A percentile compares a stretch with the other conserved stretches of the same genome.
Conservation (phyloP, 208 protist genomes). For the Leishmania aethiopica region DNA sequence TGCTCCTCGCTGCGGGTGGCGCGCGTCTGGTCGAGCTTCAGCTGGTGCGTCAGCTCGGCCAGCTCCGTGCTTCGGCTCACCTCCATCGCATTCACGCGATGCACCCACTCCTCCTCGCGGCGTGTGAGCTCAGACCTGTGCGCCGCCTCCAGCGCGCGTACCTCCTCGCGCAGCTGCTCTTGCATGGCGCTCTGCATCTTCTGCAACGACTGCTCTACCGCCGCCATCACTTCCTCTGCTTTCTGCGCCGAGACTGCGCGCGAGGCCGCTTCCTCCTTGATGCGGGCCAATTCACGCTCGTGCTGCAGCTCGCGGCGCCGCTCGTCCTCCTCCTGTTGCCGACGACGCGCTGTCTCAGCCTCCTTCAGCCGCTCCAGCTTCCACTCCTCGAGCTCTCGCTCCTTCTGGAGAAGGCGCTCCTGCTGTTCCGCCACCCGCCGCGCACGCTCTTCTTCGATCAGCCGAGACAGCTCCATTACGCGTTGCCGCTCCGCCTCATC, state of each 20-base stretch:
- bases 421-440: constrained; percentile 71
- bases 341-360: constrained; percentile 46
- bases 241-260: constrained; percentile 32
- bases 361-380: constrained; percentile 67
- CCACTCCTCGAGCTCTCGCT: constrained; percentile 86
- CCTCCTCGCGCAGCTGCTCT: constrained; percentile 42
- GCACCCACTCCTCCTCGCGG: constrained; percentile 52
- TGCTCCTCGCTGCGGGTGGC: constrained; percentile 52
- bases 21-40: constrained; percentile 55
- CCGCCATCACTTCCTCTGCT: constrained; percentile 38
- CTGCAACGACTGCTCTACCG: constrained; percentile 40
- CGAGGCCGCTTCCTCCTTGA: constrained; percentile 63
- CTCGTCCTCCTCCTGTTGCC: constrained; percentile 66
- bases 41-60: constrained; percentile 51
- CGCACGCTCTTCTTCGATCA: constrained; percentile 63
- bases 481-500: constrained; percentile 62
- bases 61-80: constrained; percentile 54
- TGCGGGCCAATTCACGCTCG: constrained; percentile 67
- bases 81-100: constrained; percentile 41
- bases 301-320: constrained; percentile 68
- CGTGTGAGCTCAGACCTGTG: constrained; percentile 30
- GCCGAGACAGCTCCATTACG: constrained; percentile 48
- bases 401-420: constrained; percentile 66
- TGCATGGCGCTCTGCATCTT: constrained; percentile 41
- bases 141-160: constrained; percentile 36